Evolutionary conservation across 1,139 yeast species (phyloP).

Genomic region (Geotrichum restrictum): DNA sequence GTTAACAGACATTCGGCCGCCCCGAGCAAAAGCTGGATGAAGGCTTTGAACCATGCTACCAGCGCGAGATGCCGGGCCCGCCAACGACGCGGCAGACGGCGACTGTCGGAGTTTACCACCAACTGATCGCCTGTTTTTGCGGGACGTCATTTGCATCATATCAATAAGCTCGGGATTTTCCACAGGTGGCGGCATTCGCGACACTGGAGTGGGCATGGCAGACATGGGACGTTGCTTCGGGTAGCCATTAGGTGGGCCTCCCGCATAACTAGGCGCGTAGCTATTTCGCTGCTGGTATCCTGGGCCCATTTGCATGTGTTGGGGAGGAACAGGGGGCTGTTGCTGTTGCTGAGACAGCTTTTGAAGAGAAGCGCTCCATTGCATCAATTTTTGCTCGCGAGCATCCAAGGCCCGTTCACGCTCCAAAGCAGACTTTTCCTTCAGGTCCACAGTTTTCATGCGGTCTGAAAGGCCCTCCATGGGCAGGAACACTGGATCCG

Average conservation of each 20-base stretch:
- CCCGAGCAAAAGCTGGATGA: background rate
- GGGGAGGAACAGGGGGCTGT: constrained; percentile 6
- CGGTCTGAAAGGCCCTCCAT: constrained; percentile 4
- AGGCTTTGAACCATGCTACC: background rate
- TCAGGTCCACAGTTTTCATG: constrained; percentile 6
- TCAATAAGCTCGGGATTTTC: constrained; percentile 17
- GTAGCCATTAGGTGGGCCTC: background rate
- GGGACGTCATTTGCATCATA: constrained; percentile 22
- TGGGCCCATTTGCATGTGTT: constrained; percentile 4
- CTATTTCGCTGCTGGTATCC: background rate
- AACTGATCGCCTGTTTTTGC: constrained; percentile 18
- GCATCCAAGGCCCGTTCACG: constrained; percentile 6
- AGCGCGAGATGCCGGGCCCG: background rate
- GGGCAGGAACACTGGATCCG: background rate
- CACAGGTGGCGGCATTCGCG: constrained; percentile 6
- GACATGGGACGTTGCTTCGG: constrained; percentile 11
- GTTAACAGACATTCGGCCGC: constrained; percentile 11
- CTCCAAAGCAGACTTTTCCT: constrained; percentile 16
- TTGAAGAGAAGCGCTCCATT: constrained; percentile 11
- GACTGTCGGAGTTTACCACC: constrained; percentile 13
- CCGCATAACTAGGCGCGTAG: background rate
- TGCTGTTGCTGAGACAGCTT: constrained; percentile 1
- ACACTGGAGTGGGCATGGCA: background rate
- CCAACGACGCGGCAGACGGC: constrained; percentile 14
- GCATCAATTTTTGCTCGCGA: constrained; percentile 17